These are phyloP conservation scores for Eucalyptus sp. DNA, from an alignment of 345 rosid genomes.

Conservation along the genomic window DNA sequence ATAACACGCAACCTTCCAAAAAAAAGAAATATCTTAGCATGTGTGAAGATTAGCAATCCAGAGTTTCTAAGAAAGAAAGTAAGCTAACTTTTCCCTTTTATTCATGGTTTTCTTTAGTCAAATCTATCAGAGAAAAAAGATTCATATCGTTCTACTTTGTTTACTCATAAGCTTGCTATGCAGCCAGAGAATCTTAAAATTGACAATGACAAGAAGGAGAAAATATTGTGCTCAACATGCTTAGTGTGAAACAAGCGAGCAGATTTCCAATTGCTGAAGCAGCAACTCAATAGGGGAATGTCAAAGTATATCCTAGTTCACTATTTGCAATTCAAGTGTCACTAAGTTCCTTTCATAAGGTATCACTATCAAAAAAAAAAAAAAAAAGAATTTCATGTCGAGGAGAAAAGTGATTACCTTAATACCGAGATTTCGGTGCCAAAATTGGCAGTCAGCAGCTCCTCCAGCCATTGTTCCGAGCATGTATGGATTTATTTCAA, in stretches of 20 bases:
- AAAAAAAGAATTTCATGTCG: not conserved
- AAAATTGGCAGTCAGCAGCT: constrained; percentile 94
- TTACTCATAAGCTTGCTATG: not conserved
- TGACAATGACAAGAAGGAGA: not conserved
- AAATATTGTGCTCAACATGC: not conserved
- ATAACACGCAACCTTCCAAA: not conserved
- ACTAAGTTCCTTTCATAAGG: not conserved
- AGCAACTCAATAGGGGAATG: not conserved
- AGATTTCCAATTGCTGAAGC: not conserved
- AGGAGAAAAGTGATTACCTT: constrained; percentile 32
- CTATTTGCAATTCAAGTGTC: not conserved
- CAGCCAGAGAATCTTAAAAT: not conserved
- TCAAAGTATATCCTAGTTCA: not conserved
- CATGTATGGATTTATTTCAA: constrained; percentile 92
- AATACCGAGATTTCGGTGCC: constrained; percentile 93
- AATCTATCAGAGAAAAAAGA: not conserved
- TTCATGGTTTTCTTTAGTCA: not conserved
- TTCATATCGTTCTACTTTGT: not conserved
- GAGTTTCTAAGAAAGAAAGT: not conserved
- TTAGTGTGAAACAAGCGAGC: not conserved
- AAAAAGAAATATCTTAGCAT: not conserved
- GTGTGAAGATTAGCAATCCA: not conserved
- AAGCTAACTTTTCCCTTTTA: not conserved
- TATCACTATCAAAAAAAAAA: not conserved
- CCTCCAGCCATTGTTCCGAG: constrained; percentile 98